These are phyloP conservation scores for Globisporangium barbulae DNA, from an alignment of 352 stramenopile genomes.

Conservation along the genomic window DNA sequence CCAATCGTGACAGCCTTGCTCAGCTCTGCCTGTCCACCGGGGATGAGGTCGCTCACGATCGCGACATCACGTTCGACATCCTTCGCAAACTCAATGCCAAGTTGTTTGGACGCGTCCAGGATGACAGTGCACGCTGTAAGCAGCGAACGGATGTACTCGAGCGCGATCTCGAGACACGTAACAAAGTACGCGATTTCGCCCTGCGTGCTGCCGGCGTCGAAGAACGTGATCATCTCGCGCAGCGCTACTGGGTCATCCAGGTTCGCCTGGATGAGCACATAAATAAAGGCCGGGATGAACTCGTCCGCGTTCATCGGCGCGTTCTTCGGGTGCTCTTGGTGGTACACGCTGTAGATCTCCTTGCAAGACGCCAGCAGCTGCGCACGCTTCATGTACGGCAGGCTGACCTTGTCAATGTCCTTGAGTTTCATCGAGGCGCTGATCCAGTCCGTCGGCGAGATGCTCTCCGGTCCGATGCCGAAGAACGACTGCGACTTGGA, in stretches of 20 bases:
- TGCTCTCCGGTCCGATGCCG: conserved; percentile 62
- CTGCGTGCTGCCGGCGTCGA: conserved; percentile 59
- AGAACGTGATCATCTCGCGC: conserved; percentile 80
- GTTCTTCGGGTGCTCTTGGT: conserved; percentile 64
- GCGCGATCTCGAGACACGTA: conserved; percentile 83
- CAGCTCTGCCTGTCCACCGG: conserved; percentile 59
- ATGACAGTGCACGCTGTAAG: conserved; percentile 79
- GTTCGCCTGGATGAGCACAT: conserved; percentile 75
- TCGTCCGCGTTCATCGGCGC: conserved; percentile 83
- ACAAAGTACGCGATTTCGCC: conserved; percentile 87
- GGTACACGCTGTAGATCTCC: conserved; percentile 79
- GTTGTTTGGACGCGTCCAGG: conserved; percentile 57
- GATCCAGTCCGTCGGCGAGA: conserved; percentile 60
- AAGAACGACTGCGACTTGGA: conserved; percentile 83
- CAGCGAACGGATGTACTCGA: conserved; percentile 86
- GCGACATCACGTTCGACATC: conserved; percentile 47
- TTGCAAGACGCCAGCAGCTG: conserved; percentile 74
- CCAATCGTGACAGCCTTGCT: conserved; percentile 55
- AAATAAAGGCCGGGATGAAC: conserved; percentile 88
- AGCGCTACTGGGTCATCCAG: conserved; percentile 66
- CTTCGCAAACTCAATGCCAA: conserved; percentile 76
- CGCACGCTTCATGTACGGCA: conserved; percentile 82
- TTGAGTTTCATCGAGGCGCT: conserved; percentile 61
- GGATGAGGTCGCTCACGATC: conserved; percentile 53
- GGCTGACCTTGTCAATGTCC: conserved; percentile 71